A percentile compares a stretch with the other conserved stretches of the same genome.
phyloP scores from a whole-genome alignment of 129 eudicot species.

The Glebionis coronaria region DNA sequence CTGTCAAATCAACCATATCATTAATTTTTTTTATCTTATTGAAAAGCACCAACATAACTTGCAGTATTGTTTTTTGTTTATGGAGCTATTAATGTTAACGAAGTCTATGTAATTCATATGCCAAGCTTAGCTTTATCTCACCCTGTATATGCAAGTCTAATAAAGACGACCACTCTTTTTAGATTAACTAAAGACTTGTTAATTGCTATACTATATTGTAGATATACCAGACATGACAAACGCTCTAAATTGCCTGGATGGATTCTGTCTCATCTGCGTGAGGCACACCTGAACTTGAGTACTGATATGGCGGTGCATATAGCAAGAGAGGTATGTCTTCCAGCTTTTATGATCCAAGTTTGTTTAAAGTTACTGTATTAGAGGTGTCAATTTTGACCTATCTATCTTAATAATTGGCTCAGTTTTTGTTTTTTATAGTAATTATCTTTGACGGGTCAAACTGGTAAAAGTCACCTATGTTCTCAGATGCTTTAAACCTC shows the following conservation, averaged over 20 bases:
- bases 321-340: conserved; percentile 75
- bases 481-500: neutral
- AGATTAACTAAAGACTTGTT: conserved; percentile 1
- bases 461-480: too few species aligned
- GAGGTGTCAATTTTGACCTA: neutral
- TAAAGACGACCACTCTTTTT: neutral
- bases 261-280: conserved; percentile 90
- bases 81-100: too few species aligned
- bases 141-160: neutral
- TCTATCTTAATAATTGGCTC: neutral
- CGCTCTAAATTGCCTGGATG: conserved; percentile 97
- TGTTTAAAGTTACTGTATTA: neutral
- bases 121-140: too few species aligned
- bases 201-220: conserved; percentile 19
- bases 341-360: neutral
- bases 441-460: neutral
- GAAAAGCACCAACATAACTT: neutral
- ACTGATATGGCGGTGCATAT: conserved; percentile 99
- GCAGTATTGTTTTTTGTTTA: neutral
- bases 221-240: conserved; percentile 93
- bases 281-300: conserved; percentile 94
- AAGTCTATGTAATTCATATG: too few species aligned
- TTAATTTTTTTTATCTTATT: too few species aligned
- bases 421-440: neutral
- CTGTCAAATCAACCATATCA: neutral